These are phyloP conservation scores for Phytophthora pisi DNA, from an alignment of 352 stramenopile species.

Conservation along the genomic window DNA sequence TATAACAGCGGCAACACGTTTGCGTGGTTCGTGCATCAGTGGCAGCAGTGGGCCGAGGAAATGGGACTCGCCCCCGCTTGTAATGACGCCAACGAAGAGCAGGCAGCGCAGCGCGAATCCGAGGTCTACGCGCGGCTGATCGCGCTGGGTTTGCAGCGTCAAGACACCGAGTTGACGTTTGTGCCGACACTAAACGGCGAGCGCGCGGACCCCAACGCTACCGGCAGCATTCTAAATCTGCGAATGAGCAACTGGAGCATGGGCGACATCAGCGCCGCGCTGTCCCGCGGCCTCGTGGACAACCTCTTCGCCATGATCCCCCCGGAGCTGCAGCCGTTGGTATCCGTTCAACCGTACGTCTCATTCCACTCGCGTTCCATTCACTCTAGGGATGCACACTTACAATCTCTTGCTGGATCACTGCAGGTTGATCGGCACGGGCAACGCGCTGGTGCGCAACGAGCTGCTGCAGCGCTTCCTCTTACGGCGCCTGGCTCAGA, in stretches of 20 bases:
- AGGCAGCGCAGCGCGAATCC: constrained; percentile 25
- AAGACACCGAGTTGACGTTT: constrained; percentile 63
- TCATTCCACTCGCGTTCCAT: neutral
- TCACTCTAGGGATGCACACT: neutral
- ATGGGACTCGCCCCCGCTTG: constrained; percentile 38
- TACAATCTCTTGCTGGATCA: neutral
- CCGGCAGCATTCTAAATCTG: constrained; percentile 55
- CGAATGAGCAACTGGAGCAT: constrained; percentile 71
- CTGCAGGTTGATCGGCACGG: constrained; percentile 71
- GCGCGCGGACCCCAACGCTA: constrained; percentile 43
- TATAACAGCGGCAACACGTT: constrained; percentile 67
- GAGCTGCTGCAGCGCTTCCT: constrained; percentile 65
- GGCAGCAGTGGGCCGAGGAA: constrained; percentile 56
- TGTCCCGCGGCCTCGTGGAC: constrained; percentile 67
- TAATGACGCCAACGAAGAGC: constrained; percentile 21
- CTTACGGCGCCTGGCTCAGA: constrained; percentile 37
- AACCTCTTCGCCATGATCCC: constrained; percentile 82
- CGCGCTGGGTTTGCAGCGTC: constrained; percentile 45
- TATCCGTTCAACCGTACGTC: constrained; percentile 50
- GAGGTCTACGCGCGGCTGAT: constrained; percentile 65
- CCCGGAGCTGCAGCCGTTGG: constrained; percentile 32
- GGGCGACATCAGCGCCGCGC: constrained; percentile 71
- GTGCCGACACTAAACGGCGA: constrained; percentile 76
- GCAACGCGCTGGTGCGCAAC: constrained; percentile 74
- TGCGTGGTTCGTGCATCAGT: constrained; percentile 69